These are phyloP conservation scores for Zymoseptoria pseudotritici DNA, from an alignment of 2,329 filamentous ascomycete species.

Conservation along the genomic window DNA sequence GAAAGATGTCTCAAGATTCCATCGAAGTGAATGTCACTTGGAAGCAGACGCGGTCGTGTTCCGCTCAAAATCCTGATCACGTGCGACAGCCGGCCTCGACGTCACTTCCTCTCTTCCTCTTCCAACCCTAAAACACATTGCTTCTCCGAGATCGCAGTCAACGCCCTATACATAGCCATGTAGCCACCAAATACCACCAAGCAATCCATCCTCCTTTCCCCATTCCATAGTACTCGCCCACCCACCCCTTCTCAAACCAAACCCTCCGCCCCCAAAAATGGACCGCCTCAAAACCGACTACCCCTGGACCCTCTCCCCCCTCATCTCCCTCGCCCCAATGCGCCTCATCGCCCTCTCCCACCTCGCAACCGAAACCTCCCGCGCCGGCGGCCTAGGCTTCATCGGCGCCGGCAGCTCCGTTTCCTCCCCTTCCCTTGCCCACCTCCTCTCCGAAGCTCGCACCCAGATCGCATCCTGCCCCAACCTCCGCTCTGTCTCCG, in stretches of 20 bases:
- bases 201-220: background rate
- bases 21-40: background rate
- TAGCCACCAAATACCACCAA: background rate
- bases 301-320: conserved; percentile 52
- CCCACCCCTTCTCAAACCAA: too few species aligned
- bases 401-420: conserved; percentile 39
- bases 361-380: conserved; percentile 54
- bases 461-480: conserved; percentile 20
- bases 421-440: conserved; percentile 22
- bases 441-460: conserved; percentile 25
- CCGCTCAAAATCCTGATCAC: background rate
- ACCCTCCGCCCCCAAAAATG: conserved; percentile 5
- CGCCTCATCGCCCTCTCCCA: conserved; percentile 50
- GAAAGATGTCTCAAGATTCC: too few species aligned
- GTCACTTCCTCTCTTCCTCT: background rate
- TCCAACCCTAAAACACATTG: background rate
- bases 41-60: background rate
- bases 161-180: background rate
- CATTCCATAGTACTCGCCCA: too few species aligned
- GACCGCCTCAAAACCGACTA: conserved; percentile 34
- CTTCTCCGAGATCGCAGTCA: background rate
- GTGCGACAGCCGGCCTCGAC: background rate
- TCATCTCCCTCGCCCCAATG: conserved; percentile 63
- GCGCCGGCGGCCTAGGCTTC: conserved; percentile 44
- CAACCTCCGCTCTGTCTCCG: conserved; percentile 11